Percentiles rank a stretch among this genome's conserved stretches.
These are phyloP conservation scores for Verticillium longisporum DNA, from an alignment of 2,329 filamentous ascomycete genomes.

Conservation along the genomic window DNA sequence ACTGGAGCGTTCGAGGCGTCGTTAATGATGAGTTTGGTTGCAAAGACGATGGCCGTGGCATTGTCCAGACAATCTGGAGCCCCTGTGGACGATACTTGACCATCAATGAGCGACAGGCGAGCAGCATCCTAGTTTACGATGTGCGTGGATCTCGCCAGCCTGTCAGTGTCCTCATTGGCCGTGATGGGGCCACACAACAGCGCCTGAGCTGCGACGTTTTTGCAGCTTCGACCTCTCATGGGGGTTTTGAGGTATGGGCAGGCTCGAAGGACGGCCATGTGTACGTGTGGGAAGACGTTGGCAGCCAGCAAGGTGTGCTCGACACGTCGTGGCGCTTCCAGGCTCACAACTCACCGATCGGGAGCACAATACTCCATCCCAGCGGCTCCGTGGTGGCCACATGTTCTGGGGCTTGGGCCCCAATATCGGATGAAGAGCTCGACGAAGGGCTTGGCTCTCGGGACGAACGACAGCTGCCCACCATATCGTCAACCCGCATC, in stretches of 20 bases:
- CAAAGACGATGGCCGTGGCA: conserved; percentile 53
- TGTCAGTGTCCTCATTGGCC: conserved; percentile 46
- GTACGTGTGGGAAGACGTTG: conserved; percentile 53
- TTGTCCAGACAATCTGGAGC: conserved; percentile 55
- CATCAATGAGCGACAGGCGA: conserved; percentile 52
- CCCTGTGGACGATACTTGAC: conserved; percentile 56
- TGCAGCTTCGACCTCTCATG: conserved; percentile 23
- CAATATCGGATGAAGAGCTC: conserved; percentile 13
- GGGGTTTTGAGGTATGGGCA: conserved; percentile 56
- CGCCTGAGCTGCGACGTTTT: conserved; percentile 50
- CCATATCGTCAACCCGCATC: conserved; percentile 8
- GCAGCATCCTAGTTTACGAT: conserved; percentile 54
- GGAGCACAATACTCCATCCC: conserved; percentile 42
- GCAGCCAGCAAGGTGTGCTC: conserved; percentile 34
- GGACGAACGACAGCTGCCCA: conserved; percentile 5
- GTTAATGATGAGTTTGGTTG: conserved; percentile 29
- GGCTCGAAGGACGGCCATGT: conserved; percentile 48
- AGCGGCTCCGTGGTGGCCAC: conserved; percentile 51
- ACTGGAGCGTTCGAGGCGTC: conserved; percentile 53
- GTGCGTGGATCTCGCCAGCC: conserved; percentile 51
- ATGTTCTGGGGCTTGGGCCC: conserved; percentile 48
- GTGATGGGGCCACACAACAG: conserved; percentile 46
- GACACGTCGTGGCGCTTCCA: conserved; percentile 43
- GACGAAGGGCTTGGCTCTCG: conserved; percentile 3
- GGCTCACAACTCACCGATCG: conserved; percentile 39